Percentiles rank a stretch among this genome's conserved stretches.
Evolutionary conservation across 176 grass and related monocot species (phyloP).

Genomic region (bread wheat (Triticum aestivum)): IWGSC_CS_RefSeq_v2.1 NC_057813.1:113075077-113075576

Average conservation of each 20-base stretch:
- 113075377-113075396: background rate
- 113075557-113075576: too few relatives aligned
- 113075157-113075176: constrained; percentile 1
- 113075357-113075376: background rate
- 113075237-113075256: constrained; percentile 7
- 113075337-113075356: constrained; percentile 10
- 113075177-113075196: background rate
- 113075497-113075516: too few relatives aligned
- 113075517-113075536: too few relatives aligned
- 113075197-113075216: background rate
- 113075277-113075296: background rate
- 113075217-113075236: background rate
- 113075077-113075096: background rate
- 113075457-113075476: too few relatives aligned
- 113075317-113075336: constrained; percentile 41
- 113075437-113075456: too few relatives aligned
- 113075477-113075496: too few relatives aligned
- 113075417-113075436: too few relatives aligned
- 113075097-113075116: constrained; percentile 22
- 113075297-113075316: constrained; percentile 13
- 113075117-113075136: constrained; percentile 22
- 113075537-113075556: too few relatives aligned
- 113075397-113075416: too few relatives aligned
- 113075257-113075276: background rate
- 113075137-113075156: constrained; percentile 10